Evolutionary conservation across 306 rosid species (phyloP), one percentile per base, ranked within the genome.

Genomic region (Cucurbita maxima): DNA sequence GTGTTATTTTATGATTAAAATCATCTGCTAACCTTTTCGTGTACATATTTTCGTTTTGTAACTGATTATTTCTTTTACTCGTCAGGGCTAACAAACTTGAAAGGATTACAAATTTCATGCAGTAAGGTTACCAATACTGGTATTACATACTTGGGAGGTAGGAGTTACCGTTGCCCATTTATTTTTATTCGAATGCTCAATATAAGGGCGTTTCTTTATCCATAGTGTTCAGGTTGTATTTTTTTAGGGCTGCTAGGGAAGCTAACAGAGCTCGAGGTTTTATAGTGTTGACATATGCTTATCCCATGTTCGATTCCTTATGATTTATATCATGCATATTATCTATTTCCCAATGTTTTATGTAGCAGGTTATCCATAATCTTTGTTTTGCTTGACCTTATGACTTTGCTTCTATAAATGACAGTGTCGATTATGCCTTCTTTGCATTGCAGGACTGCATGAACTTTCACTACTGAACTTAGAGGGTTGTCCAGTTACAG

Each of bases 401-500:
- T 51, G 11, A 38, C 10, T 71, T 52, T 36, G 5, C n/a, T 54
- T n/a, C 60, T 9, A 40, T 40, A 34, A 72, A 22, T 54, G 55
- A 14, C 38, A 7, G 19, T 11, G 48, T 74, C 30, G 15, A 38
- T 60, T 38, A 70, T 63, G 16, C 76, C 71, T 57, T 62, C 19
- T 83, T 19, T 72, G 71, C 78, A 54, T 84, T 82, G 70, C 86
- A 94, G 98, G 97, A 71, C 86, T 94, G 68, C 87, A 66, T 76
- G 86, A 86, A 72, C 95, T 90, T 59, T 76, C 86, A 77, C 72
- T 94, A 71, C 77, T 94, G 83, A 94, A 94, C 81, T 83, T 94
- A 85, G 98, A 94, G 83, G 97, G 98, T 72, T 90, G 98, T 83
- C 89, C 71, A 10, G 92, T 94, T 72, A 87, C 98, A 12, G 86